Base-by-base conservation (phyloP, 2,329 filamentous ascomycete species). In the Xylaria hypoxylon region DNA sequence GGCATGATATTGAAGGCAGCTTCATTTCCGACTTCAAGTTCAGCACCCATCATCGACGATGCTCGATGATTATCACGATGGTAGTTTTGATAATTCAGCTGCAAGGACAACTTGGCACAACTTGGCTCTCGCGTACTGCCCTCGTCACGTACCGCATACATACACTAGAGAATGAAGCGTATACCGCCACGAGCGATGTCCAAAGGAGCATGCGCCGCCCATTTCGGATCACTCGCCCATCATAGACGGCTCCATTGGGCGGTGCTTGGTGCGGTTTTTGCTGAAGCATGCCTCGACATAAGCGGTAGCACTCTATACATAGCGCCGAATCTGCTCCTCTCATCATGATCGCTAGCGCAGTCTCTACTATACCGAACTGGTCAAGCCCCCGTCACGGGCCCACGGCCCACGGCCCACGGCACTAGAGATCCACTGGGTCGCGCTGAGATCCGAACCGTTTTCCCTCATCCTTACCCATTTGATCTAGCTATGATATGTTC, bases 391-490 rank as follows among this genome's bases (percentile, higher is more conserved):
- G n/a, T n/a, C 45, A 33, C 38, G n/a, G 38, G 51, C 38, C 45
- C 26, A 56, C 45, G 48, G 62, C 42, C 35, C 45, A 33, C 38
- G 38, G 51, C 38, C 45, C 26, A 56, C 45, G 48, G 62, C 42
- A 50, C 48, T 40, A 38, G 22, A 60, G 26, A 48, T 28, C 63
- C 63, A 33, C 35, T 48, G 26, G 58, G 45, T 45, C 31, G 26
- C 31, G 40, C 45, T 62, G 26, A 60, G 66, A 62, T 47, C 59
- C 50, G 53, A 66, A 53, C 64, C 55, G 64, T 64, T 67, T 56
- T 48, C 52, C 31, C 56, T 42, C 40, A 44, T 57, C 66, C 28
- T 60, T 66, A 22, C 58, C 57, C n/a, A 40, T 38, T 65, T 52
- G 26, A 57, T 65, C 63, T 24, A 51, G 17, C 8, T 11, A 47